Conservation (phyloP, 2,329 filamentous ascomycete genomes). For the Neurospora crassa region DNA sequence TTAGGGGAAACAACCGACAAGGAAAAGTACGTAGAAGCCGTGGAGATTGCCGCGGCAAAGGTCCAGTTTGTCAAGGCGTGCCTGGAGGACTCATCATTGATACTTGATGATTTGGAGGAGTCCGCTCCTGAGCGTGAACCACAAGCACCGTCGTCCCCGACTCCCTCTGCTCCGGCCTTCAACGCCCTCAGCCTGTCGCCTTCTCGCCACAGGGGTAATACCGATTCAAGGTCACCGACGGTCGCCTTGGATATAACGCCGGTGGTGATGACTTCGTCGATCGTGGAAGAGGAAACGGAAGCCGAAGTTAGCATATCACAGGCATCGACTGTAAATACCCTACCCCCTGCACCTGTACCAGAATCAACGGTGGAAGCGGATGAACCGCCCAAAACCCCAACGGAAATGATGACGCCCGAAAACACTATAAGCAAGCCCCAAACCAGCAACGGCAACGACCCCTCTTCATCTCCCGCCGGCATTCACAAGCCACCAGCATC, state of each 20-base stretch:
- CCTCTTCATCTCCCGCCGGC: background rate
- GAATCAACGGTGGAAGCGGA: slow-evolving; percentile 5
- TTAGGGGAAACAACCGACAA: slow-evolving; percentile 29
- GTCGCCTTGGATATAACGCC: slow-evolving; percentile 22
- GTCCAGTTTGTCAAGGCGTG: slow-evolving; percentile 56
- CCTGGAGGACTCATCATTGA: slow-evolving; percentile 40
- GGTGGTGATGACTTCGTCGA: slow-evolving; percentile 18
- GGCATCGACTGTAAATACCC: slow-evolving; percentile 11
- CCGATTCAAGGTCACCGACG: slow-evolving; percentile 14
- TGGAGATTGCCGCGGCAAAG: slow-evolving; percentile 52
- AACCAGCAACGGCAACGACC: background rate
- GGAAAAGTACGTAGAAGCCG: slow-evolving; percentile 38
- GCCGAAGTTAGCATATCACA: slow-evolving; percentile 2
- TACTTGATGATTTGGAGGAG: slow-evolving; percentile 22
- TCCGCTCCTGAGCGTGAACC: slow-evolving; percentile 1
- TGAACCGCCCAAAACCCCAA: slow-evolving; percentile 11
- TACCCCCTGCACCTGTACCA: slow-evolving; percentile 6
- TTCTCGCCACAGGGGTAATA: slow-evolving; percentile 10
- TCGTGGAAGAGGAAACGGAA: slow-evolving; percentile 9
- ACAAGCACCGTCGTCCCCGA: slow-evolving; percentile 1
- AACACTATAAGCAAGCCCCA: background rate
- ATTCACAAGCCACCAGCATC: slow-evolving; percentile 4
- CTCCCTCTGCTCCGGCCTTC: background rate
- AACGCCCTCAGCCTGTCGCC: slow-evolving; percentile 11
- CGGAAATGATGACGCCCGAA: slow-evolving; percentile 19